These are phyloP conservation scores for Symbiotaphrina buchneri DNA, from an alignment of 495 filamentous ascomycete species.

Conservation along the genomic window DNA sequence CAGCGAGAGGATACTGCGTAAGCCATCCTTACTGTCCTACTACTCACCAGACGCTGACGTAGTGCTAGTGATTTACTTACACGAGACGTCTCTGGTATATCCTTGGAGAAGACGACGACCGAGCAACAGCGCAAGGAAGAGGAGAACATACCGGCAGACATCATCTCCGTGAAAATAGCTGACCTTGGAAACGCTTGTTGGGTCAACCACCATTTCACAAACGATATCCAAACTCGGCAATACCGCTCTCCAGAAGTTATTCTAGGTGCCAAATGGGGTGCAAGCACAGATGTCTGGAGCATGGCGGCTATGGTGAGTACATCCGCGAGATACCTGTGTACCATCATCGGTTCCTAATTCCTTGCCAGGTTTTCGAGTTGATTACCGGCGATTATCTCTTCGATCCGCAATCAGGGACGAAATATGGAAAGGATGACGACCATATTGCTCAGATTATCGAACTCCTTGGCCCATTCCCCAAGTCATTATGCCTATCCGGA, in stretches of 20 bases:
- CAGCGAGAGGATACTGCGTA: slow-evolving; percentile 90
- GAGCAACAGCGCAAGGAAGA: slow-evolving; percentile 24
- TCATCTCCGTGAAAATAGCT: slow-evolving; percentile 96
- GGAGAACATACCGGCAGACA: slow-evolving; percentile 29
- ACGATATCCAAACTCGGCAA: slow-evolving; percentile 96
- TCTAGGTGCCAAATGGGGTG: slow-evolving; percentile 90
- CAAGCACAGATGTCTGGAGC: slow-evolving; percentile 97
- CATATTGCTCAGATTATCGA: slow-evolving; percentile 99
- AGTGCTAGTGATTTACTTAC: slow-evolving; percentile 60
- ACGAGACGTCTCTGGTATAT: slow-evolving; percentile 84
- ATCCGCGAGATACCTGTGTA: neutral
- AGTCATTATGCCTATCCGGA: slow-evolving; percentile 68
- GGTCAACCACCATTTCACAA: slow-evolving; percentile 97
- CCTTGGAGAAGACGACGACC: slow-evolving; percentile 51
- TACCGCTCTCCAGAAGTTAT: slow-evolving; percentile 97
- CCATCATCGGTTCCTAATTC: slow-evolving; percentile 1
- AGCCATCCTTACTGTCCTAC: slow-evolving; percentile 10
- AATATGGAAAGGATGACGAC: slow-evolving; percentile 99
- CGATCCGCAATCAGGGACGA: slow-evolving; percentile 94
- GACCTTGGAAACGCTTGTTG: slow-evolving; percentile 97
- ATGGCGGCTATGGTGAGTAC: slow-evolving; percentile 89
- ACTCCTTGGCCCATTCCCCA: slow-evolving; percentile 81
- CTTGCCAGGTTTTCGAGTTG: slow-evolving; percentile 67
- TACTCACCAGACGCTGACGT: neutral
- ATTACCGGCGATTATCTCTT: slow-evolving; percentile 99